A percentile compares a stretch with the other conserved stretches of the same genome.
phyloP scores from a whole-genome alignment of 352 stramenopile species.

The Phytopythium boreale region DNA sequence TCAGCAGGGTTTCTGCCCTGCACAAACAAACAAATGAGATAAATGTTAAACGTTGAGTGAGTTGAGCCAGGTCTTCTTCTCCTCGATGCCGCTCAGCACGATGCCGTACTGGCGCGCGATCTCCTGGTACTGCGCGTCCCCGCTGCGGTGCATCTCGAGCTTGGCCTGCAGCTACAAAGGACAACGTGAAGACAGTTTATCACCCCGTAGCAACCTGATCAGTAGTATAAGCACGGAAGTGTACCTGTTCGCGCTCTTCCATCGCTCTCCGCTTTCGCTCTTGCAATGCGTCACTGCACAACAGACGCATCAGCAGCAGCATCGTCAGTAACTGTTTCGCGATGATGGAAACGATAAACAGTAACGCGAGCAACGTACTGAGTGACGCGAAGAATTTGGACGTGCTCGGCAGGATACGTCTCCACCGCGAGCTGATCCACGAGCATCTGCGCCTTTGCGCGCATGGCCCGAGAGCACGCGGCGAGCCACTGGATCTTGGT shows the following conservation, averaged over 20 bases:
- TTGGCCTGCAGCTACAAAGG: slow-evolving; percentile 24
- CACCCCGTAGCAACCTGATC: background rate
- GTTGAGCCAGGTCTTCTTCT: slow-evolving; percentile 39
- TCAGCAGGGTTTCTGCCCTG: background rate
- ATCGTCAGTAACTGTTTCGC: background rate
- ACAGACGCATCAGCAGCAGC: background rate
- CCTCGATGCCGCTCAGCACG: slow-evolving; percentile 28
- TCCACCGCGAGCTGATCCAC: slow-evolving; percentile 26
- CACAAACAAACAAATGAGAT: slow-evolving; percentile 3
- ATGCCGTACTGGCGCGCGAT: slow-evolving; percentile 32
- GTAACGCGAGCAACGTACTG: slow-evolving; percentile 16
- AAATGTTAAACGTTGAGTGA: slow-evolving; percentile 34
- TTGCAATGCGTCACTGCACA: slow-evolving; percentile 21
- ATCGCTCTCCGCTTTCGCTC: slow-evolving; percentile 18
- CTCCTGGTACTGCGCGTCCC: slow-evolving; percentile 31
- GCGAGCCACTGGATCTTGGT: slow-evolving; percentile 29
- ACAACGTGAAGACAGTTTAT: background rate
- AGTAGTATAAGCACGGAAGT: too few species aligned
- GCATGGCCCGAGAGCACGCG: slow-evolving; percentile 23
- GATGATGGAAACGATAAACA: background rate
- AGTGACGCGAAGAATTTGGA: slow-evolving; percentile 14
- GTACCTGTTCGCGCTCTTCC: slow-evolving; percentile 18
- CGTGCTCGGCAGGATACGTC: slow-evolving; percentile 23
- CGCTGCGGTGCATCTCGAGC: slow-evolving; percentile 29
- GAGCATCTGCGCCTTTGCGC: slow-evolving; percentile 24